These are phyloP conservation scores for Rhizoclosmatium globosum DNA, from an alignment of 192 early-diverging fungal species.

Conservation along the genomic window DNA sequence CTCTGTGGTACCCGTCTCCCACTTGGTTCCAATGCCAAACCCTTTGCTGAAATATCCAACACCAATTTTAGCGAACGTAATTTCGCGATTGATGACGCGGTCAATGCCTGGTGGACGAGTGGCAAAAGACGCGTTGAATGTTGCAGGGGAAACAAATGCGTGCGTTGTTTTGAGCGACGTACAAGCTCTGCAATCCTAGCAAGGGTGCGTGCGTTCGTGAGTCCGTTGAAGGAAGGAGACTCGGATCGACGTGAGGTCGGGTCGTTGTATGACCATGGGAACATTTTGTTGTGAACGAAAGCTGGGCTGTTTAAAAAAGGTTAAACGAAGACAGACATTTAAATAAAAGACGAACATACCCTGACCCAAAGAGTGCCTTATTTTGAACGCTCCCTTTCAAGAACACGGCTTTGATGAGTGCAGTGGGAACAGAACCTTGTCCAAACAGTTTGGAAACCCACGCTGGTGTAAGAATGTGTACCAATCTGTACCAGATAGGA, in stretches of 20 bases:
- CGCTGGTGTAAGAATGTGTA: constrained; percentile 56
- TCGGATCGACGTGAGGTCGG: constrained; percentile 47
- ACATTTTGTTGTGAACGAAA: constrained; percentile 29
- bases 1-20: background rate
- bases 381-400: constrained; percentile 24
- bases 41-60: constrained; percentile 31
- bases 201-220: constrained; percentile 64
- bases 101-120: constrained; percentile 34
- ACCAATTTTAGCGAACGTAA: constrained; percentile 31
- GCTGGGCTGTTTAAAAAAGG: constrained; percentile 19
- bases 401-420: constrained; percentile 20
- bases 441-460: constrained; percentile 45
- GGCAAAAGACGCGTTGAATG: constrained; percentile 41
- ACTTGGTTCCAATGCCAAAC: constrained; percentile 6
- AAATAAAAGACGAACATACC: constrained; percentile 40
- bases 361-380: constrained; percentile 41
- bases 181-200: constrained; percentile 64
- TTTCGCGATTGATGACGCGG: constrained; percentile 8
- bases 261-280: constrained; percentile 54
- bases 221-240: constrained; percentile 58
- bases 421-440: background rate
- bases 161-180: constrained; percentile 61
- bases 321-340: constrained; percentile 14
- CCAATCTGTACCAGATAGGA: constrained; percentile 52
- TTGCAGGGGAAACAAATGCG: constrained; percentile 40